Base-by-base conservation (phyloP, 2,329 filamentous ascomycete species). In the Neonectria neomacrospora region DNA sequence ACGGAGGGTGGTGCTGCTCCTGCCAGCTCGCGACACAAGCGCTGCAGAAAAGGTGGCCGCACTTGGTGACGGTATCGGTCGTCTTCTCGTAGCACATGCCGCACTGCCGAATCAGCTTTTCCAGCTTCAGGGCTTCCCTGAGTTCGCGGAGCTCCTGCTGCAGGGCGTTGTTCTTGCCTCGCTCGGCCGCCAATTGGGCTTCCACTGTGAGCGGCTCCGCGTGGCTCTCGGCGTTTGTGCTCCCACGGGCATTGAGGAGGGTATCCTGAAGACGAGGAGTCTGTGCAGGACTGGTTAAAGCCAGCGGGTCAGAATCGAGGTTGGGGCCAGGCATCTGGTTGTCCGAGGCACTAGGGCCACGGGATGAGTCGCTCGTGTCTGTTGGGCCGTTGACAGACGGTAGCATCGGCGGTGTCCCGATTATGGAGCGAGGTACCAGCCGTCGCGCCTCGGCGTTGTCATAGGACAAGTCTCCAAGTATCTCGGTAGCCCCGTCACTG, bases 81-180 rank as follows among this genome's bases (percentile, higher is more conserved):
- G n/a, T n/a, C 14, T 45, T 51, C 18, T 63, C 60, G 6, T 63
- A 63, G 42, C 60, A 63, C 60, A 63, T 63, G 16, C 54, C 44
- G 26, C 60, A 63, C 42, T 62, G 59, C 5, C 59, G 53, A 7
- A 48, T 16, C 1, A 42, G 20, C 59, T 58, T 53, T 22, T 58
- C 50, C 7, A 34, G 48, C n/a, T 54, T 53, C 5, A 58, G 28
- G 3, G 48, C n/a, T 1, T 42, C 34, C 12, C 28, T 58, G 11
- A 23, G 8, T 10, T 30, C 10, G 12, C n/a, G 34, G 10, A 63
- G 48, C 3, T 50, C 42, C 6, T 8, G 26, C 11, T 58, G 37
- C 18, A 58, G 26, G 1, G 14, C 7, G 5, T 11, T 11, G 28
- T 50, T 37, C n/a, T 54, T 53, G 1, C 20, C 22, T n/a, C 51